Percentiles rank a stretch among this genome's conserved stretches.
phyloP scores from a whole-genome alignment of 73 alveolate genomes.

The Paramecium sexaurelia region DNA sequence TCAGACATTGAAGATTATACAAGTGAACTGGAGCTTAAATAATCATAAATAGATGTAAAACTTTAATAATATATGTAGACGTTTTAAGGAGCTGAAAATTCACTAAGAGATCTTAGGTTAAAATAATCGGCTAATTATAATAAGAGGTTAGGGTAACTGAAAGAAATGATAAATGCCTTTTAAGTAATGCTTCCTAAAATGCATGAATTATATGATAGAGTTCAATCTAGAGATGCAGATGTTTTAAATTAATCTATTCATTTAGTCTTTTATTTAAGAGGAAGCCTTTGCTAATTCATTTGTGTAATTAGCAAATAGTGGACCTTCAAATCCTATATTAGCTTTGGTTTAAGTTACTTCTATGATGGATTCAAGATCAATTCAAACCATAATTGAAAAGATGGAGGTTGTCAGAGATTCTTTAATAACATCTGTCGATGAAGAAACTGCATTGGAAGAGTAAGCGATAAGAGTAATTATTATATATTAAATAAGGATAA shows the following conservation, averaged over 20 bases:
- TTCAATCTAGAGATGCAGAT: neutral
- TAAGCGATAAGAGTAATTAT: conserved; percentile 6
- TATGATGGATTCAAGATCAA: conserved; percentile 36
- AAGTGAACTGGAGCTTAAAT: conserved; percentile 24
- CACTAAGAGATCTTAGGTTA: conserved; percentile 21
- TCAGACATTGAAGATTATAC: conserved; percentile 37
- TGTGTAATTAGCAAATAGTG: neutral
- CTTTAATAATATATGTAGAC: neutral
- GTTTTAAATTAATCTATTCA: neutral
- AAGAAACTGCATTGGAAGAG: conserved; percentile 41
- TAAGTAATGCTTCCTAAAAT: conserved; percentile 56
- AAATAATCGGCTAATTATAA: conserved; percentile 53
- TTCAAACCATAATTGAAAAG: conserved; percentile 41
- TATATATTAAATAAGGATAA: neutral
- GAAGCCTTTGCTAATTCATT: conserved; percentile 59
- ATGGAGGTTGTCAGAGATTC: conserved; percentile 54
- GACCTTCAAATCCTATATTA: conserved; percentile 12
- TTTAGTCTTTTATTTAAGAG: conserved; percentile 30
- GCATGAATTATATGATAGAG: conserved; percentile 30
- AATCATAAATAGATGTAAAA: conserved; percentile 38
- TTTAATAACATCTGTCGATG: conserved; percentile 39
- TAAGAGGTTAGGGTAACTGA: neutral
- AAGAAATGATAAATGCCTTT: conserved; percentile 51
- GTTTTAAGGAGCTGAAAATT: conserved; percentile 21
- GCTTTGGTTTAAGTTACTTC: neutral